Evolutionary conservation across 768 basidiomycete species (phyloP), one percentile per base, ranked within the genome.

Genomic region (Galerina marginata): DNA sequence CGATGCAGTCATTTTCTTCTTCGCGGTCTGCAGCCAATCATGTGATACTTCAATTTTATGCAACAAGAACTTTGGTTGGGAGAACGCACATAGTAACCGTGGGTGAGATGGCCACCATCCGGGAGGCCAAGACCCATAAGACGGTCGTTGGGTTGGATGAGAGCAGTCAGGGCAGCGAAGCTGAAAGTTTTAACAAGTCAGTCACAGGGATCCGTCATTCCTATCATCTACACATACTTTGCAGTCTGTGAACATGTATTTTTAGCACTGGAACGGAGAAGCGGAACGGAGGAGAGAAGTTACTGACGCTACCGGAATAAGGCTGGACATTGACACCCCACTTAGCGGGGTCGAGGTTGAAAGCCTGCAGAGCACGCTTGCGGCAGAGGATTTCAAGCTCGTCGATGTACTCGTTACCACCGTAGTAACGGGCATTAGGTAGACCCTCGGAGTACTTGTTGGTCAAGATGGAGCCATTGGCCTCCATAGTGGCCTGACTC

Each of bases 301-400:
- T 15, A 86, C 90, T 74, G 71, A 93, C 90, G 63, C 87, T 89
- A 59, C 93, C 93, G 68, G 95, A 97, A 79, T 99, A 99, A 6
- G 97, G 97, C 77, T 99, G 97, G 58, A 99, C 97, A 72, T 99
- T 99, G 77, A 99, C 95, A 67, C 96, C 96, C 97, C 97, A 99
- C 75, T 89, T 86, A 49, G 79, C 82, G 44, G 92, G 86, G 79
- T 98, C 95, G 65, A 98, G 91, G 83, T 93, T 88, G 87, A 98
- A 99, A 2, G 96, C 96, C 75, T 91, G 80, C 65, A 99, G 86
- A 36, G 97, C 97, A 71, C 97, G 94, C 78, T 95, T 89, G 75
- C 95, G 94, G 81, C 93, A 95, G 59, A 99, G 88, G 61, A 85
- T 77, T 79, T 99, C 97, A 70, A 99, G 91, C 73, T 97, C 93